A percentile compares a stretch with the other conserved stretches of the same genome.
Conservation (phyloP, 2,329 filamentous ascomycete genomes). For the Xylaria sp. region DNA sequence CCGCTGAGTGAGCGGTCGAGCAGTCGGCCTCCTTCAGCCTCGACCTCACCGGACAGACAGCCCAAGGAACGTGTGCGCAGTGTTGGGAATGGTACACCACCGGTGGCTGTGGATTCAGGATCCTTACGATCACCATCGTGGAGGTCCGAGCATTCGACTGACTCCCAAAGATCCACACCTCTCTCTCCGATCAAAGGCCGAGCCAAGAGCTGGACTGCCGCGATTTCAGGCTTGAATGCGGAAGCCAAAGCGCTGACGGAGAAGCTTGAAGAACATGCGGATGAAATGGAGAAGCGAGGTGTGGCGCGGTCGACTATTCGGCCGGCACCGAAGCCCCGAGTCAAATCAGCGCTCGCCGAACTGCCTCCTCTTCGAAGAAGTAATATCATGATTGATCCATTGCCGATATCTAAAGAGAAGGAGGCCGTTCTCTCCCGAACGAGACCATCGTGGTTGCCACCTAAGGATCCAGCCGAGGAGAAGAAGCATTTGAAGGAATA, state of each 20-base stretch:
- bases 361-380: constrained; percentile 72
- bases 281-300: constrained; percentile 60
- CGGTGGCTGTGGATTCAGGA: constrained; percentile 63
- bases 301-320: constrained; percentile 31
- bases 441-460: constrained; percentile 82
- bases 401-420: constrained; percentile 86
- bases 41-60: constrained; percentile 58
- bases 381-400: constrained; percentile 83
- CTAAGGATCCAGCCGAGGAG: constrained; percentile 90
- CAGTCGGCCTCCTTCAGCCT: constrained; percentile 59
- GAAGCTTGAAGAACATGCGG: constrained; percentile 79
- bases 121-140: constrained; percentile 63
- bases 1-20: constrained; percentile 61
- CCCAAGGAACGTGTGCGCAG: constrained; percentile 59
- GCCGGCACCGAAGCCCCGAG: constrained; percentile 53
- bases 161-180: constrained; percentile 42
- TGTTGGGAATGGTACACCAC: constrained; percentile 68
- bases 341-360: constrained; percentile 71
- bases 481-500: constrained; percentile 85
- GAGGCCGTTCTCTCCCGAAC: constrained; percentile 82
- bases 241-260: constrained; percentile 79
- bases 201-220: constrained; percentile 77
- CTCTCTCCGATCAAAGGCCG: constrained; percentile 57
- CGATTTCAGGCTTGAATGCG: constrained; percentile 69
- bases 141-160: constrained; percentile 52